phyloP scores from a whole-genome alignment of 2,329 filamentous ascomycete genomes.

The Aspergillus latus region DNA sequence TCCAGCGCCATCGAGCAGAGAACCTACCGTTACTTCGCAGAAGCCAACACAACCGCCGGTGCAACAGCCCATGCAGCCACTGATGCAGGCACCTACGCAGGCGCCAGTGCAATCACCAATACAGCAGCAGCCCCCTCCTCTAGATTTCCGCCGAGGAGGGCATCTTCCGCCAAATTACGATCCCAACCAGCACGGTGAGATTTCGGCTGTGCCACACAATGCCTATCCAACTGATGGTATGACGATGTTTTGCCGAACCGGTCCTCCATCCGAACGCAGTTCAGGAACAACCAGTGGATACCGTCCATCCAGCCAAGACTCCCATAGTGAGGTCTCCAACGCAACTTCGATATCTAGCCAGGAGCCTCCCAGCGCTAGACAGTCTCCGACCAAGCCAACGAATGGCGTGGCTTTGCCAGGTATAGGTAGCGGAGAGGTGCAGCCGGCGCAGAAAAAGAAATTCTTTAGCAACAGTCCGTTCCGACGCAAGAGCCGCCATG shows the following conservation, averaged over 20 bases:
- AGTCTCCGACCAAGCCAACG: constrained; percentile 68
- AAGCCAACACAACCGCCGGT: constrained; percentile 39
- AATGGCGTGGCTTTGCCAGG: constrained; percentile 44
- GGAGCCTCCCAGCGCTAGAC: constrained; percentile 71
- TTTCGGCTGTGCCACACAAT: constrained; percentile 77
- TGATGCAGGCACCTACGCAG: constrained; percentile 14
- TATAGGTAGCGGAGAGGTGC: constrained; percentile 61
- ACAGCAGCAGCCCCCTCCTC: constrained; percentile 39
- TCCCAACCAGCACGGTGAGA: constrained; percentile 63
- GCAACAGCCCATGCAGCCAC: constrained; percentile 1
- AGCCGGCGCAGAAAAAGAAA: constrained; percentile 61
- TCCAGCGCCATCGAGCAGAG: constrained; percentile 48
- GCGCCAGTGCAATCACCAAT: constrained; percentile 19
- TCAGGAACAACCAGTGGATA: constrained; percentile 63
- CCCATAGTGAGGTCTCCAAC: constrained; percentile 86
- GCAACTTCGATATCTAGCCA: constrained; percentile 85
- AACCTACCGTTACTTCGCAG: constrained; percentile 55
- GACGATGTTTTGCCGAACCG: constrained; percentile 91
- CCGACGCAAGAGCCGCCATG: constrained; percentile 80
- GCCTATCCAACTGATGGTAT: constrained; percentile 94
- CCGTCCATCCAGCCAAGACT: constrained; percentile 80
- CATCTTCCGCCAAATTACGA: constrained; percentile 49
- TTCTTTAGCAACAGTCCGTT: constrained; percentile 96
- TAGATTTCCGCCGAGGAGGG: constrained; percentile 41
- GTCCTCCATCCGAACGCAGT: constrained; percentile 67